These are phyloP conservation scores for Cornus controversa DNA, from an alignment of 148 eudicot species.

Conservation along the genomic window DNA sequence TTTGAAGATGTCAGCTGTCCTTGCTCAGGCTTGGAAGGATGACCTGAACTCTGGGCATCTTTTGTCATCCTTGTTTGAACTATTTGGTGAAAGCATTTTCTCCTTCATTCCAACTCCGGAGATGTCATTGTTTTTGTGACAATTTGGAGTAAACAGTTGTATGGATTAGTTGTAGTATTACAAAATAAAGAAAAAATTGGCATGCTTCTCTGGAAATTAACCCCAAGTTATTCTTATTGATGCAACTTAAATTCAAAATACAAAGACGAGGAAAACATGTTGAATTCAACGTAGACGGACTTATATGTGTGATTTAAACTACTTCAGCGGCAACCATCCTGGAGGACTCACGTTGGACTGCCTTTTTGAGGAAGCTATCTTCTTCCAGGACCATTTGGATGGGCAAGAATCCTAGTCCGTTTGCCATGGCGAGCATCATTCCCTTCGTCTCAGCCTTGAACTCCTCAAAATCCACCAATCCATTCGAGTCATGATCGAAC, in stretches of 20 bases:
- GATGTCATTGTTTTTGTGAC: slow-evolving; percentile 24
- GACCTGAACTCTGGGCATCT: slow-evolving; percentile 64
- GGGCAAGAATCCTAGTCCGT: slow-evolving; percentile 23
- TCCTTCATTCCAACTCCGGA: slow-evolving; percentile 62
- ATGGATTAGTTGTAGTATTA: no score
- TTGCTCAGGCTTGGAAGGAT: slow-evolving; percentile 69
- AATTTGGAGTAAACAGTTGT: no score
- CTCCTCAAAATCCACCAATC: slow-evolving; percentile 24
- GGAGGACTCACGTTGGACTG: slow-evolving; percentile 16
- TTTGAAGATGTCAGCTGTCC: slow-evolving; percentile 36
- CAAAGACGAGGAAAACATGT: background rate
- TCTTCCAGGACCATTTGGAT: slow-evolving; percentile 25
- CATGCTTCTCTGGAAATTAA: no score
- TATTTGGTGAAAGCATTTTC: slow-evolving; percentile 62
- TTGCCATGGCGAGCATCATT: slow-evolving; percentile 24
- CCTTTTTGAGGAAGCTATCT: slow-evolving; percentile 21
- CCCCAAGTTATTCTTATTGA: no score
- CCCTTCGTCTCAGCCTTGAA: slow-evolving; percentile 23
- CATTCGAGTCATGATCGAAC: slow-evolving; percentile 27
- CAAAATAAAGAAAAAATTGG: no score
- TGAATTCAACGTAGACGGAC: background rate
- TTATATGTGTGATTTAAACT: no score
- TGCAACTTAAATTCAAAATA: no score
- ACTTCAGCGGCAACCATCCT: background rate
- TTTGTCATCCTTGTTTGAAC: slow-evolving; percentile 43